Evolutionary conservation across 306 rosid species (phyloP), one percentile per base, ranked within the genome.

Genomic region (Cucumis melo): DNA sequence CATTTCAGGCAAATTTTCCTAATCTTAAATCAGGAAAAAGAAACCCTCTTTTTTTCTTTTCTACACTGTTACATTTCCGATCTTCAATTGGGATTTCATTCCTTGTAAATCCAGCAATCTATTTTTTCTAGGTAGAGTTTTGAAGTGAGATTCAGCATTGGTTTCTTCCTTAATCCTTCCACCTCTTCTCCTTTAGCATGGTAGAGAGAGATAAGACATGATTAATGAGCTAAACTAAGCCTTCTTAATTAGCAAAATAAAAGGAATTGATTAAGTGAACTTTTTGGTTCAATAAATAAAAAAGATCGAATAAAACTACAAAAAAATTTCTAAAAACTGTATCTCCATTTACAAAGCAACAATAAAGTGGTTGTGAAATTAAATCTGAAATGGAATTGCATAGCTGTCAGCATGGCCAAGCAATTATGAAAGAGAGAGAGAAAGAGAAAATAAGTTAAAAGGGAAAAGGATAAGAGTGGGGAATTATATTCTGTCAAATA

Each of bases 1-100:
- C 79, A 8, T 77, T 83, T 76, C 79, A 88, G 87, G 83, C 83
- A 83, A 78, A 64, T 73, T 83, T 68, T 75, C 24, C 73, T 78
- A 29, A 60, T 80, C 68, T 54, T 51, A 51, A 51, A 51, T 51
- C 56, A 51, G 56, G 12, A 41, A 7, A 46, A 12, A 7, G 11
- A 68, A 10, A 73, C 38, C 58, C 38, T 21, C 39, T 44, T 15
- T 15, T 70, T 23, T 70, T 38, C 17, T 51, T 57, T 51, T 46
- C 13, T 46, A 46, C 51, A 51, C 56, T 51, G 6, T 51, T 14
- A 12, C 54, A 5, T 10, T 17, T 17, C 76, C 29, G 23, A 27
- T 50, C 76, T 29, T 10, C 60, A 46, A 27, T 71, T 27, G 23
- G 2, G 24, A 2, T 5, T 23, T 71, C 24, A 50, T 72, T 72